A percentile compares a stretch with the other conserved stretches of the same genome.
These are phyloP conservation scores for Endoconidiophora laricicola DNA, from an alignment of 2,329 filamentous ascomycete species.

Conservation along the genomic window DNA sequence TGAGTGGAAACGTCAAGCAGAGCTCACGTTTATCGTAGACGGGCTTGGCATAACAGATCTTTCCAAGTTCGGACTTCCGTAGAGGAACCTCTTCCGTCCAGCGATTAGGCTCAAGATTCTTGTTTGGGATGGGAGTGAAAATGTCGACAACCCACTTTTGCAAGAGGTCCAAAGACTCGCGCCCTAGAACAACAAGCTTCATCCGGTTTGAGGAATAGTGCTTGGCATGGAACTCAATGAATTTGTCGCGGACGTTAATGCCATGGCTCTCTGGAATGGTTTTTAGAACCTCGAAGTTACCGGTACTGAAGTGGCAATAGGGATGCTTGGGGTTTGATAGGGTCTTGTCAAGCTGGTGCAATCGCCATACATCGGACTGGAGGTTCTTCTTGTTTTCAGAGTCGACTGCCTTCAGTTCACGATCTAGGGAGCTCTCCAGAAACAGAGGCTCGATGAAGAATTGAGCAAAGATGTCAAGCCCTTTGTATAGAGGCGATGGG, in stretches of 20 bases:
- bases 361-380: conserved; percentile 74
- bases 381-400: conserved; percentile 97
- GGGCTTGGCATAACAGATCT: conserved; percentile 73
- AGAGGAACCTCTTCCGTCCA: conserved; percentile 38
- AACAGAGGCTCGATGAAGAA: conserved; percentile 88
- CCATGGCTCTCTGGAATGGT: conserved; percentile 63
- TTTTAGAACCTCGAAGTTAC: conserved; percentile 73
- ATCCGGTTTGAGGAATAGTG: conserved; percentile 89
- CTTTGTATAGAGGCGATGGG: conserved; percentile 53
- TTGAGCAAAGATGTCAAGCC: conserved; percentile 79
- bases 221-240: conserved; percentile 78
- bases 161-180: conserved; percentile 65
- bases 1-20: conserved; percentile 67
- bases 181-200: conserved; percentile 76
- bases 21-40: conserved; percentile 75
- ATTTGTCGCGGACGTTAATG: conserved; percentile 74
- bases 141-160: conserved; percentile 73
- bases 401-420: conserved; percentile 77
- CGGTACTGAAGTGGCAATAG: conserved; percentile 82
- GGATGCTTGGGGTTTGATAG: conserved; percentile 78
- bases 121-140: conserved; percentile 68
- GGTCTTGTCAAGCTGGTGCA: conserved; percentile 76
- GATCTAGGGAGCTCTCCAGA: conserved; percentile 65
- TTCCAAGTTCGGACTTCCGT: conserved; percentile 33
- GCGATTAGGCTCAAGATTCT: conserved; percentile 48